phyloP scores from a whole-genome alignment of 2,329 filamentous ascomycete species.

The Teratosphaeria pseudoeucalypti region DNA sequence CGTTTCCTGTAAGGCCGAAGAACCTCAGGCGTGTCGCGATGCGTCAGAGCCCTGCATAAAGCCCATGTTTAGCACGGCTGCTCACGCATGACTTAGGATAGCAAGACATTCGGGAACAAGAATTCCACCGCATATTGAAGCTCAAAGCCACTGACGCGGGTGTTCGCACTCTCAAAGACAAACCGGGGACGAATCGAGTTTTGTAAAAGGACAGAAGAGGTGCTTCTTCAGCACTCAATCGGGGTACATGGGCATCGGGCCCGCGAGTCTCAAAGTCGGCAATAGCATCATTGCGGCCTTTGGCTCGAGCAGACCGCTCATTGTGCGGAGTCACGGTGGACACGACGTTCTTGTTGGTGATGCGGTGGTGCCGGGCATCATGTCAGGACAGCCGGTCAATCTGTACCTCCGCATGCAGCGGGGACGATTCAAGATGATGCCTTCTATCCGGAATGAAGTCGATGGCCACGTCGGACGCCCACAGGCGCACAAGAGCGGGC shows the following conservation, averaged over 20 bases:
- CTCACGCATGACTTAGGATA: too few species aligned
- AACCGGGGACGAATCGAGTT: background rate
- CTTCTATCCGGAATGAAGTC: background rate
- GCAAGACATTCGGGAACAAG: too few species aligned
- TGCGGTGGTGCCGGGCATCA: background rate
- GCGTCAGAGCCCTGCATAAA: too few species aligned
- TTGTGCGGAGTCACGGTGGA: background rate
- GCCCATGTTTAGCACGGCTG: too few species aligned
- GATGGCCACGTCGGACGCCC: too few species aligned
- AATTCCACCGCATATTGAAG: too few species aligned
- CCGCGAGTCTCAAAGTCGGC: background rate
- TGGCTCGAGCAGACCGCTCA: background rate
- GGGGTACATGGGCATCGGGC: background rate
- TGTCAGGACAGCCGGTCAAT: background rate
- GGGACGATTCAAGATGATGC: background rate
- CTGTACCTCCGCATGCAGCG: background rate
- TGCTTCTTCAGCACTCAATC: too few species aligned
- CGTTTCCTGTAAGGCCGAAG: too few species aligned
- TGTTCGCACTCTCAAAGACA: too few species aligned
- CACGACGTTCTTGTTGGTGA: background rate
- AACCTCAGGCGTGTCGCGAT: too few species aligned
- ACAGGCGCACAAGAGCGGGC: too few species aligned
- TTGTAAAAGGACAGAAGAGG: background rate
- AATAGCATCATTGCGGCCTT: background rate
- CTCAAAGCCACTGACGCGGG: too few species aligned